Percentiles rank a stretch among this genome's conserved stretches.
These are phyloP conservation scores for Dictyostelium capitatum DNA, from an alignment of 78 protist species.

Conservation along the genomic window DNA sequence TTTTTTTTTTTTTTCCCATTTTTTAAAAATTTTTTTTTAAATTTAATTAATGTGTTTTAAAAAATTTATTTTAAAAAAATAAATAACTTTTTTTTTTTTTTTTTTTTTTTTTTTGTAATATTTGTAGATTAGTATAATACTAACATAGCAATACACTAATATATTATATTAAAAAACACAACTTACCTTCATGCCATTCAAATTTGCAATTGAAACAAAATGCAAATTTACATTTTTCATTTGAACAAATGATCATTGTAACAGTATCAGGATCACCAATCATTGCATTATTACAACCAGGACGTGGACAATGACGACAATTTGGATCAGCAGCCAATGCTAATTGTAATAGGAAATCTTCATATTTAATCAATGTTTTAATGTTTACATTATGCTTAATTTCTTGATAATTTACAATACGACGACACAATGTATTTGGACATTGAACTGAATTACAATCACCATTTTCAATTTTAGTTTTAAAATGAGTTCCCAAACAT, in stretches of 20 bases:
- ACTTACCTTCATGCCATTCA: constrained; percentile 31
- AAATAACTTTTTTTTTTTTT: neutral
- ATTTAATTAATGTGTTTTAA: no score
- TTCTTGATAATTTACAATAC: constrained; percentile 27
- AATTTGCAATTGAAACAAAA: constrained; percentile 70
- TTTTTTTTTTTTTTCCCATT: no score
- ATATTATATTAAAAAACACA: neutral
- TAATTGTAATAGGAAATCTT: constrained; percentile 6
- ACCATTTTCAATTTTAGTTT: constrained; percentile 9
- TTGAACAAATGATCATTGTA: constrained; percentile 23
- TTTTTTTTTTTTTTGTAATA: no score
- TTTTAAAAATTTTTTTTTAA: no score
- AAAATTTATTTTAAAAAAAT: no score
- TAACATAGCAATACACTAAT: no score
- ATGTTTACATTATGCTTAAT: constrained; percentile 10
- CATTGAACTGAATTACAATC: constrained; percentile 27
- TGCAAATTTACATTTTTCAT: constrained; percentile 45
- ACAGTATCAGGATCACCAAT: constrained; percentile 12
- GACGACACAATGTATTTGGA: constrained; percentile 11
- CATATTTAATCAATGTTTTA: constrained; percentile 12
- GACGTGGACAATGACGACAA: constrained; percentile 53
- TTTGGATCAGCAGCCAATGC: constrained; percentile 17
- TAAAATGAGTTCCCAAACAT: neutral
- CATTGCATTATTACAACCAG: constrained; percentile 54
- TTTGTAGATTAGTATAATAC: no score